A percentile compares a stretch with the other conserved stretches of the same genome.
Conservation (phyloP, 1,284 basidiomycete genomes). For the Trametes sp. region DNA sequence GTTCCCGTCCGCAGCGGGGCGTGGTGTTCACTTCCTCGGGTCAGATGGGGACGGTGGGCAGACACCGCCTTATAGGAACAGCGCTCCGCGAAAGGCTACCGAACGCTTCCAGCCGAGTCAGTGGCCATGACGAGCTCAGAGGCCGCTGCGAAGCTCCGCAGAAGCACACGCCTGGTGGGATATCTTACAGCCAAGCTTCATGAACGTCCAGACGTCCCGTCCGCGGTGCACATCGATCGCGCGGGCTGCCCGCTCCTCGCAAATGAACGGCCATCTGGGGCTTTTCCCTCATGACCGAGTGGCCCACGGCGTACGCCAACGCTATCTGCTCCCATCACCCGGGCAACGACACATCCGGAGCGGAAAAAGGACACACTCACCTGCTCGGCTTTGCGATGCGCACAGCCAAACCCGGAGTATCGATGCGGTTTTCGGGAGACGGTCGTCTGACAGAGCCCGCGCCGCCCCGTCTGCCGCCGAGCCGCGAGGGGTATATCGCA, state of each 20-base stretch:
- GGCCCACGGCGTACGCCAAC: slow-evolving; percentile 6
- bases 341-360: slow-evolving; percentile 18
- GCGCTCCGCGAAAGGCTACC: slow-evolving; percentile 18
- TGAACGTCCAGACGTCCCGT: slow-evolving; percentile 11
- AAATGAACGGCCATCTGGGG: slow-evolving; percentile 24
- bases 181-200: slow-evolving; percentile 19
- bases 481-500: slow-evolving; percentile 16
- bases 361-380: slow-evolving; percentile 26
- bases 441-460: slow-evolving; percentile 21
- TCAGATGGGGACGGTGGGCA: slow-evolving; percentile 12
- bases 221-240: slow-evolving; percentile 27
- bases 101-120: slow-evolving; percentile 20
- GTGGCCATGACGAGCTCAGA: slow-evolving; percentile 21
- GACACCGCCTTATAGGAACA: slow-evolving; percentile 27
- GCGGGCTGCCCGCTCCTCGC: slow-evolving; percentile 10
- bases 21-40: slow-evolving; percentile 26
- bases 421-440: slow-evolving; percentile 21
- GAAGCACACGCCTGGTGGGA: slow-evolving; percentile 22
- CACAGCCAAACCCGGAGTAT: slow-evolving; percentile 29
- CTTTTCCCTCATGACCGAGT: slow-evolving; percentile 23
- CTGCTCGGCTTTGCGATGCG: slow-evolving; percentile 21
- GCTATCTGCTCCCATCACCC: slow-evolving; percentile 27
- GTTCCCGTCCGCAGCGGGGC: slow-evolving; percentile 30
- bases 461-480: slow-evolving; percentile 13
- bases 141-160: slow-evolving; percentile 12